Evolutionary conservation across 2,329 filamentous ascomycete genomes (phyloP).

Genomic region (Hypoxylon sp.): DNA sequence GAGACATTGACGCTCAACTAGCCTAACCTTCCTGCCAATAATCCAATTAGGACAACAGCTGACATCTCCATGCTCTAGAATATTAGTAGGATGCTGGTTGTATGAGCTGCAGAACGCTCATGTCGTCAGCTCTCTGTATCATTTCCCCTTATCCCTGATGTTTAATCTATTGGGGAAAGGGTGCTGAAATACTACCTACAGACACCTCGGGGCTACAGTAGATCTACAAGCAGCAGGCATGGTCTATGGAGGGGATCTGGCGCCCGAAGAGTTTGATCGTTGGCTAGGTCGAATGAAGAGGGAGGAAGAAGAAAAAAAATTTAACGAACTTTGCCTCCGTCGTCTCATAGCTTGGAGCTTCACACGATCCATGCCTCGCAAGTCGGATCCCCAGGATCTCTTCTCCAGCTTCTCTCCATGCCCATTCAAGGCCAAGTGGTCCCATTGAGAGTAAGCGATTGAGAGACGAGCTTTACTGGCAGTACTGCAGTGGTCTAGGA

Average conservation of each 20-base stretch:
- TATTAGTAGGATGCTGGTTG: constrained; percentile 38
- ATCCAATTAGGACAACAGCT: constrained; percentile 44
- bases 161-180: constrained; percentile 22
- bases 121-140: constrained; percentile 40
- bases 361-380: constrained; percentile 13
- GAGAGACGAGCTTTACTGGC: constrained; percentile 40
- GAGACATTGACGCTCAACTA: constrained; percentile 41
- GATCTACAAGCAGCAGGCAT: constrained; percentile 31
- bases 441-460: constrained; percentile 30
- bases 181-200: constrained; percentile 29
- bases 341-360: constrained; percentile 20
- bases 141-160: constrained; percentile 29
- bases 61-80: constrained; percentile 44
- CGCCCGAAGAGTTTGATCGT: constrained; percentile 35
- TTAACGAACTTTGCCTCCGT: constrained; percentile 19
- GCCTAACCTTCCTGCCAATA: constrained; percentile 35
- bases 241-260: constrained; percentile 35
- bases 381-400: constrained; percentile 24
- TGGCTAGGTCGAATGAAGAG: constrained; percentile 17
- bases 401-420: constrained; percentile 22
- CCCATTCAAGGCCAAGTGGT: constrained; percentile 39
- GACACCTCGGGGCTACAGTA: constrained; percentile 30
- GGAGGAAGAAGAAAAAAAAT: constrained; percentile 12
- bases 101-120: constrained; percentile 37
- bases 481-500: constrained; percentile 41